phyloP scores from a whole-genome alignment of 345 rosid species.

The Zanthoxylum bungeanum region DNA sequence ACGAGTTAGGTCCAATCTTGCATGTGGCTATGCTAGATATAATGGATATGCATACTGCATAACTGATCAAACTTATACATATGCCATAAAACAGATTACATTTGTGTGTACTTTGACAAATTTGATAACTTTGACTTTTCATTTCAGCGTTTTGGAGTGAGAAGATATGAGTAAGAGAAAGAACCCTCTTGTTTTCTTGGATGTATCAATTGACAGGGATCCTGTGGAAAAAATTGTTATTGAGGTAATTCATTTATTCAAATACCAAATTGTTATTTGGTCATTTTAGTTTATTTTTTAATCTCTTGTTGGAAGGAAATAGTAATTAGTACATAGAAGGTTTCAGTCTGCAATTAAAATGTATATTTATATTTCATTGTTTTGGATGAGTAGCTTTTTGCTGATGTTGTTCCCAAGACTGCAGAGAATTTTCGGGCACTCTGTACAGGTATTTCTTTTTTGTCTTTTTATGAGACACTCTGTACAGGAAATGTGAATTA shows the following conservation, averaged over 20 bases:
- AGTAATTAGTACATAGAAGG: no score
- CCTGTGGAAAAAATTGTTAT: slow-evolving; percentile 63
- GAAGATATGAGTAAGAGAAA: slow-evolving; percentile 66
- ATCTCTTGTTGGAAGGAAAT: neutral
- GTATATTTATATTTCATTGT: neutral
- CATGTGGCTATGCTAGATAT: neutral
- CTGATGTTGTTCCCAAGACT: slow-evolving; percentile 85
- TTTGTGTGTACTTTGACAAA: neutral
- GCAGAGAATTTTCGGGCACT: slow-evolving; percentile 95
- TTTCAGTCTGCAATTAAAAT: neutral
- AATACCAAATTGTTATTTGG: neutral
- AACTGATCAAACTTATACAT: neutral
- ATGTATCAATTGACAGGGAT: slow-evolving; percentile 68
- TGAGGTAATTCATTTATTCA: slow-evolving; percentile 55
- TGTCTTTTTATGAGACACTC: slow-evolving; percentile 36
- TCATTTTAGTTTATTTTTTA: neutral
- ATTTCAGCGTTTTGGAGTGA: slow-evolving; percentile 16
- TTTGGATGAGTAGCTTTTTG: slow-evolving; percentile 65
- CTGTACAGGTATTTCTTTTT: slow-evolving; percentile 66
- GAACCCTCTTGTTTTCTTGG: slow-evolving; percentile 78
- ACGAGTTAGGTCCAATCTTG: neutral
- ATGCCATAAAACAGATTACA: neutral
- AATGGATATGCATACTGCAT: neutral
- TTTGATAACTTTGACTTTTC: neutral
- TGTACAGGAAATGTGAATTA: slow-evolving; percentile 57